Conservation (phyloP, 306 rosid genomes). For the Cucumis hystrix region DNA sequence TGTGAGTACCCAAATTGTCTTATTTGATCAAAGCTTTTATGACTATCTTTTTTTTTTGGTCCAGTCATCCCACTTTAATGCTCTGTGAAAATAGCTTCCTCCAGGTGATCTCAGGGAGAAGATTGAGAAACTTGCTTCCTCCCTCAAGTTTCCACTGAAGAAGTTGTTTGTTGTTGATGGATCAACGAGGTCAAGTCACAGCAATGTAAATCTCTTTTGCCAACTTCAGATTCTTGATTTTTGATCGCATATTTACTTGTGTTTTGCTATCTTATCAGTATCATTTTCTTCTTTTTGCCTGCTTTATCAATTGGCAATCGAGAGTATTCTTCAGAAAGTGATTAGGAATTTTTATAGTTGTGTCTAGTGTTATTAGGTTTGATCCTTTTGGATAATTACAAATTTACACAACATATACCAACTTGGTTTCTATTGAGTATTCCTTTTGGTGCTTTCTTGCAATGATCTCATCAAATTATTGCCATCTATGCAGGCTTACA, state of each 20-base stretch:
- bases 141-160: conserved; percentile 81
- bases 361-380: background rate
- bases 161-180: conserved; percentile 96
- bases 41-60: background rate
- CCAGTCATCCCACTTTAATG: conserved; percentile 3
- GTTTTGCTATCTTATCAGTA: background rate
- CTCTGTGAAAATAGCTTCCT: conserved; percentile 57
- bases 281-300: background rate
- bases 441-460: background rate
- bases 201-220: conserved; percentile 62
- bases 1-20: conserved; percentile 35
- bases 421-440: background rate
- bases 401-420: background rate
- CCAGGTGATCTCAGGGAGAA: conserved; percentile 80
- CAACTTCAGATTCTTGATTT: conserved; percentile 4
- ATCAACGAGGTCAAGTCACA: conserved; percentile 96
- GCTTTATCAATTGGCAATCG: background rate
- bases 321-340: background rate
- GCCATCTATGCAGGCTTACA: conserved; percentile 63
- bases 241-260: background rate
- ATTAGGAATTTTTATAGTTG: background rate
- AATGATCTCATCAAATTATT: background rate
- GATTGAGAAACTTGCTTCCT: conserved; percentile 85
- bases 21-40: background rate
- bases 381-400: background rate